Base-by-base conservation (phyloP, 352 stramenopile species). In the Pilasporangium apinafurcum region DNA sequence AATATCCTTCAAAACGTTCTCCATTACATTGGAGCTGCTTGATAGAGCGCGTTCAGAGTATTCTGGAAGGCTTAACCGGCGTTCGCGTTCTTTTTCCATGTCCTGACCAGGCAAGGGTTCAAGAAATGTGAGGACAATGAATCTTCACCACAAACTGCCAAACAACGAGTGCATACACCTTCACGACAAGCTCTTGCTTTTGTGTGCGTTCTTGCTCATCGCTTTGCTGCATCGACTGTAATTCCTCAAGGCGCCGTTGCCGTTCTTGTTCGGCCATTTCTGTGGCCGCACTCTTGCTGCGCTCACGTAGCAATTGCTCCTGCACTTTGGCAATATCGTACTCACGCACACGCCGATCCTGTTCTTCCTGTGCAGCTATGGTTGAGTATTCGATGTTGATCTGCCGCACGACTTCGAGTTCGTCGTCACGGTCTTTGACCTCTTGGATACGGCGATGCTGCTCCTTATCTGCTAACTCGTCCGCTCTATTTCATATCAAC, bases 331-430 rank as follows among this genome's bases (percentile, higher is more conserved):
- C 56, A 30, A 86, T 35, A 32, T 89, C 71, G 29, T 83, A 69
- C 49, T 86, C 73, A 33, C 59, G 64, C 42, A 89, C 57, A 21
- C 77, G 71, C 2, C 74, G 71, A 39, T 80, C 65, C 24, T 79
- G 62, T 44, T 89, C 77, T 34, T 81, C 65, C 22, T 86, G 65
- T 17, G 70, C 73, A 3, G 66, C 70, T 0, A 51, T 58, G 37
- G 84, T 81, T 1, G 68, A 82, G 28, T 64, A 70, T 51, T 86
- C 70, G 14, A 83, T 65, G 44, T 89, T 86, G 56, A 86, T 86
- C 56, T 86, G 68, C 8, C 77, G 73, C 36, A 86, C 71, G 38
- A 89, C 65, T 20, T 49, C 68, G 12, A 71, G n/a, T 36, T 89
- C 73, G 28, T 83, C 53, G 62, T 86, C 72, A 4, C 58, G 48